Evolutionary conservation across 345 rosid genomes (phyloP).

Genomic region (Hibiscus syriacus): DNA sequence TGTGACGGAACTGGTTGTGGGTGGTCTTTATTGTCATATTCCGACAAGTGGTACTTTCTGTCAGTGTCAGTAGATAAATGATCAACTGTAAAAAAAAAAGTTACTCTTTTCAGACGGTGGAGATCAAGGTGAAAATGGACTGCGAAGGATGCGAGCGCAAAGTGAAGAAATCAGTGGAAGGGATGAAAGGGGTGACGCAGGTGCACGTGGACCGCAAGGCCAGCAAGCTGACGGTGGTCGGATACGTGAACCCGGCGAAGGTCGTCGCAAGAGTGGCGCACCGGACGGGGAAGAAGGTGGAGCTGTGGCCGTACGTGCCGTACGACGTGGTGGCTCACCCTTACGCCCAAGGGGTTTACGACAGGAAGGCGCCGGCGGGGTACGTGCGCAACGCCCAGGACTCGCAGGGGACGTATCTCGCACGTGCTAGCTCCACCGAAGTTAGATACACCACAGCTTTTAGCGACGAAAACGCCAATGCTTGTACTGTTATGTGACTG

Average conservation of each 20-base stretch:
- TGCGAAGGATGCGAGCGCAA: slow-evolving; percentile 97
- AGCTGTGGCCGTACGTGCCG: slow-evolving; percentile 91
- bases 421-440: slow-evolving; percentile 97
- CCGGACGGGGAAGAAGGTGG: slow-evolving; percentile 90
- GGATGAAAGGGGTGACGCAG: slow-evolving; percentile 79
- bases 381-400: slow-evolving; percentile 67
- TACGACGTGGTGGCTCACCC: slow-evolving; percentile 88
- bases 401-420: slow-evolving; percentile 51
- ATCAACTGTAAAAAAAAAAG: background rate
- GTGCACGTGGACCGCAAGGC: slow-evolving; percentile 76
- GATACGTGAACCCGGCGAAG: slow-evolving; percentile 67
- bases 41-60: background rate
- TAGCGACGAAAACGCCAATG: slow-evolving; percentile 76
- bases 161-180: slow-evolving; percentile 70
- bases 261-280: slow-evolving; percentile 72
- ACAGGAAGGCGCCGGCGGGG: slow-evolving; percentile 80
- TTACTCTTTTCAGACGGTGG: slow-evolving; percentile 60
- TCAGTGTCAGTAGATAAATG: background rate
- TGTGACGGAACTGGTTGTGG: too few species aligned
- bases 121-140: slow-evolving; percentile 78
- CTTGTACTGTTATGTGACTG: slow-evolving; percentile 66
- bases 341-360: slow-evolving; percentile 82
- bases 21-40: background rate
- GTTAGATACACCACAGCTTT: slow-evolving; percentile 94
- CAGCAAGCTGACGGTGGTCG: slow-evolving; percentile 75